These are phyloP conservation scores for Podaxis sp. DNA, from an alignment of 768 basidiomycete genomes.

Conservation along the genomic window DNA sequence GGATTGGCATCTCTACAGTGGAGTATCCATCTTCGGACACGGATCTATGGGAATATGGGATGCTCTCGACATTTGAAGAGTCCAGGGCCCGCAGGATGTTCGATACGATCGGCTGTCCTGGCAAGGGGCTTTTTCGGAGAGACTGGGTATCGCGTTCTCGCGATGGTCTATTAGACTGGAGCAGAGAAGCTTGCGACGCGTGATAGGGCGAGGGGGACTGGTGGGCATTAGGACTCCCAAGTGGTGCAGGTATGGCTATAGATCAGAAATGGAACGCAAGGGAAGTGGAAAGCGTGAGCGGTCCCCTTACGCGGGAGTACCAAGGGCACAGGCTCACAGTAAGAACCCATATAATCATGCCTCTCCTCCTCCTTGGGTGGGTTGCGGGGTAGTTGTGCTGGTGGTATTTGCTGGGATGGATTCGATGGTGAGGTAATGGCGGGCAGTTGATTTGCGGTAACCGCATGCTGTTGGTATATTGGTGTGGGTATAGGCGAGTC, in stretches of 20 bases:
- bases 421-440: background rate
- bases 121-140: conserved; percentile 22
- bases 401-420: conserved; percentile 17
- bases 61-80: conserved; percentile 33
- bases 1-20: conserved; percentile 23
- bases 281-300: background rate
- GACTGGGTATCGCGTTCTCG: conserved; percentile 5
- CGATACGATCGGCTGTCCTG: conserved; percentile 40
- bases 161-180: background rate
- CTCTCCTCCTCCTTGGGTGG: background rate
- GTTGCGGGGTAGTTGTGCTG: conserved; percentile 8
- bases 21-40: conserved; percentile 33
- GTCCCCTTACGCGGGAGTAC: background rate
- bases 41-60: conserved; percentile 23
- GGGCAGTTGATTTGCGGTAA: background rate
- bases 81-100: conserved; percentile 65
- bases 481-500: conserved; percentile 5
- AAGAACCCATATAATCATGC: background rate
- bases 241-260: background rate
- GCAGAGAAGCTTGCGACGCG: conserved; percentile 17
- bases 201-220: conserved; percentile 9
- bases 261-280: background rate
- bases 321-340: background rate
- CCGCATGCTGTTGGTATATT: conserved; percentile 10
- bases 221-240: background rate